Evolutionary conservation across 352 stramenopile species (phyloP).

Genomic region (Globisporangium abappressorium): DNA sequence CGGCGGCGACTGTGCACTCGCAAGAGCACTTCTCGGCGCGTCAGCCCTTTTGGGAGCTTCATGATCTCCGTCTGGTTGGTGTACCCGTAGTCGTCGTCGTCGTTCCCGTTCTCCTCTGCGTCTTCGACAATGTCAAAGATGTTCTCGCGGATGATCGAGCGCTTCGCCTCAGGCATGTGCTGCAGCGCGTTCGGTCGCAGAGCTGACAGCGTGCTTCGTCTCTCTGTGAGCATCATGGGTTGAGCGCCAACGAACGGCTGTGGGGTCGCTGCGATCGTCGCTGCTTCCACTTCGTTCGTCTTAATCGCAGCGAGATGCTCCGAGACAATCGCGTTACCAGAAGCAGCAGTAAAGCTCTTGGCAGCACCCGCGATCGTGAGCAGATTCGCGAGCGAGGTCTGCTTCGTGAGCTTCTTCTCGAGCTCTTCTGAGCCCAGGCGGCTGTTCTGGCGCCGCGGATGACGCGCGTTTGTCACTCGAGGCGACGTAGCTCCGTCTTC

Average conservation of each 20-base stretch:
- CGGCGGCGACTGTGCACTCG: constrained; percentile 37
- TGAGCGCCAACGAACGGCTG: not conserved
- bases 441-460: constrained; percentile 17
- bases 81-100: constrained; percentile 21
- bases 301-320: constrained; percentile 26
- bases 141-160: constrained; percentile 58
- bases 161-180: constrained; percentile 25
- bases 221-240: constrained; percentile 22
- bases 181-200: constrained; percentile 37
- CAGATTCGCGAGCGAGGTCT: constrained; percentile 30
- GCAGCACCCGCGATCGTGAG: constrained; percentile 20
- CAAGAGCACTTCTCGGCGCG: constrained; percentile 62
- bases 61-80: constrained; percentile 61
- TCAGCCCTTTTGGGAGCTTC: constrained; percentile 69
- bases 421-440: not conserved
- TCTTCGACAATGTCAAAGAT: constrained; percentile 82
- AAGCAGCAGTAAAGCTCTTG: not conserved
- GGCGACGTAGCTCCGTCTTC: not conserved
- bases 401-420: constrained; percentile 12
- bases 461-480: constrained; percentile 20
- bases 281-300: constrained; percentile 25
- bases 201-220: constrained; percentile 32
- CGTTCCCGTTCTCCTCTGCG: constrained; percentile 35
- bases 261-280: constrained; percentile 29
- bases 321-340: constrained; percentile 10